phyloP scores from a whole-genome alignment of 2,329 filamentous ascomycete species.

The Didymella keratinophila region DNA sequence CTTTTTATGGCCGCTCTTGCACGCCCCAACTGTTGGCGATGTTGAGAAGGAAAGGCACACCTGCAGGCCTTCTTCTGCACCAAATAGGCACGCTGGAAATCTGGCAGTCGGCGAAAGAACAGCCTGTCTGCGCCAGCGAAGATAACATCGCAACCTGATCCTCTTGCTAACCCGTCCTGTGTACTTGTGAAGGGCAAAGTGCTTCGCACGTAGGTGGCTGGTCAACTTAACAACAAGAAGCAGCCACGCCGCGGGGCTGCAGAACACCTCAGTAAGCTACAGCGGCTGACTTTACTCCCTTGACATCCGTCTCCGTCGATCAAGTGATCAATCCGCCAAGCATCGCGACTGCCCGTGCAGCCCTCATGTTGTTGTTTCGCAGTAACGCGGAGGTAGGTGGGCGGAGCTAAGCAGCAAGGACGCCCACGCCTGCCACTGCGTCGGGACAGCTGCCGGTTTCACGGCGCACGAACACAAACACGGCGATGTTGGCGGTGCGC shows the following conservation, averaged over 20 bases:
- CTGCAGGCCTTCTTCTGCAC: background rate
- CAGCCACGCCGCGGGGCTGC: background rate
- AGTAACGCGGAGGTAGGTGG: background rate
- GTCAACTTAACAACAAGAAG: background rate
- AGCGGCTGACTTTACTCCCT: no score
- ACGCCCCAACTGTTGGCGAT: background rate
- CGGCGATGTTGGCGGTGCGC: slow-evolving; percentile 14
- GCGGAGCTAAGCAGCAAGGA: slow-evolving; percentile 6
- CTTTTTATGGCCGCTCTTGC: background rate
- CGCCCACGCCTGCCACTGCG: background rate
- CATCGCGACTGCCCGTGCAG: background rate
- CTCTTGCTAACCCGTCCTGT: background rate
- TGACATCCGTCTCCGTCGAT: background rate
- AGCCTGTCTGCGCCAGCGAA: background rate
- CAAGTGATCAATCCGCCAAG: background rate
- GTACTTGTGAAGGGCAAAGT: background rate
- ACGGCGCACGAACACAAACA: slow-evolving; percentile 2
- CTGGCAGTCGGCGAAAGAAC: background rate
- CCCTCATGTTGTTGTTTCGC: background rate
- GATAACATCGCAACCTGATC: background rate
- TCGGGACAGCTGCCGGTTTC: slow-evolving; percentile 8
- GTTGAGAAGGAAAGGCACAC: background rate
- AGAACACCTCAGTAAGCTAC: background rate
- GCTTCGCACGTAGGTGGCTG: background rate
- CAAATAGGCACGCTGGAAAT: background rate